Percentiles rank a stretch among this genome's conserved stretches.
Evolutionary conservation across 352 stramenopile species (phyloP).

Genomic region (Phytophthora sojae): DNA sequence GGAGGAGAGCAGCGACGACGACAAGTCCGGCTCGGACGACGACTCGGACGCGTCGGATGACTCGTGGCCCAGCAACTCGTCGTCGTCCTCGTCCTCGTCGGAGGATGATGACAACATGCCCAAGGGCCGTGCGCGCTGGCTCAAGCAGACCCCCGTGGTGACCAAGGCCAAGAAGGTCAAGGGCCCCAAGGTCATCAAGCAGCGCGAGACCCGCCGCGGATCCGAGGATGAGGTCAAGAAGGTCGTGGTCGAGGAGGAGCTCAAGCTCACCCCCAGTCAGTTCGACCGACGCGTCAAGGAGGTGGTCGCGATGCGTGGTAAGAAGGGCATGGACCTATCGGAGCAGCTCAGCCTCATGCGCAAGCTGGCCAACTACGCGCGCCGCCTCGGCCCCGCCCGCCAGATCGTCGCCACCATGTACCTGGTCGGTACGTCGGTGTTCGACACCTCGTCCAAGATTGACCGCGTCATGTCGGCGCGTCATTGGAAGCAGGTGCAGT

Average conservation of each 20-base stretch:
- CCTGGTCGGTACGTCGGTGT: conserved; percentile 82
- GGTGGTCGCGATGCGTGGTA: conserved; percentile 83
- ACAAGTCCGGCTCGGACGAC: conserved; percentile 43
- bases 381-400: conserved; percentile 75
- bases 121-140: conserved; percentile 96
- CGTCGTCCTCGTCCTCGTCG: conserved; percentile 67
- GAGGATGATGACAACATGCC: conserved; percentile 90
- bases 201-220: conserved; percentile 60
- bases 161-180: conserved; percentile 63
- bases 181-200: conserved; percentile 48
- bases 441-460: conserved; percentile 87
- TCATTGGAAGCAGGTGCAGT: conserved; percentile 81
- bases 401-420: conserved; percentile 86
- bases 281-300: conserved; percentile 90
- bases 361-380: conserved; percentile 85
- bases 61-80: conserved; percentile 67
- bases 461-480: conserved; percentile 84
- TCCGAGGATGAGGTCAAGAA: conserved; percentile 63
- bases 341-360: conserved; percentile 76
- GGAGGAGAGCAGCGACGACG: conserved; percentile 8
- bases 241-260: conserved; percentile 72
- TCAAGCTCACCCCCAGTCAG: conserved; percentile 81
- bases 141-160: conserved; percentile 92
- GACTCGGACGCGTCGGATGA: conserved; percentile 56
- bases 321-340: conserved; percentile 80